Conservation (phyloP, 2,329 filamentous ascomycete species). For the Cryphonectria carpinicola region DNA sequence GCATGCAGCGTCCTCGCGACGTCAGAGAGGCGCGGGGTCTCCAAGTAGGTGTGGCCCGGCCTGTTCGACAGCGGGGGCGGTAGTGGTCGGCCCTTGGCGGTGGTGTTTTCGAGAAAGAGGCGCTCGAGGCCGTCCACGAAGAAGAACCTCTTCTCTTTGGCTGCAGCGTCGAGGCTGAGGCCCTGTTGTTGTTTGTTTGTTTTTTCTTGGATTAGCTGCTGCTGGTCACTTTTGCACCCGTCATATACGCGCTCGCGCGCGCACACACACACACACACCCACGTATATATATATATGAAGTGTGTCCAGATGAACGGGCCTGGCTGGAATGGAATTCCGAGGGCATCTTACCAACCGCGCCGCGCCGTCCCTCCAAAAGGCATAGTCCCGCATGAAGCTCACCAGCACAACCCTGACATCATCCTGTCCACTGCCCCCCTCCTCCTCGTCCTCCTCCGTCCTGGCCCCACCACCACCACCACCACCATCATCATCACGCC, state of each 20-base stretch:
- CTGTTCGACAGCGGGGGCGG: conserved; percentile 18
- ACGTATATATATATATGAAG: background rate
- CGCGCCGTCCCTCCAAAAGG: conserved; percentile 77
- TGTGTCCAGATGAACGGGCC: background rate
- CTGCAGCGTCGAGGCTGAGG: conserved; percentile 68
- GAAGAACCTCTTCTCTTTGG: conserved; percentile 62
- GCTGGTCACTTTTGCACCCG: background rate
- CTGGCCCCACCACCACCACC: conserved; percentile 13
- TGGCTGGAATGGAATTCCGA: background rate
- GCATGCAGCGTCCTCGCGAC: conserved; percentile 45
- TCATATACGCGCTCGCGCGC: too few species aligned
- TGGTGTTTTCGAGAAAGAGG: conserved; percentile 47
- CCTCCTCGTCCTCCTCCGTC: conserved; percentile 33
- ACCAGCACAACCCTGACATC: conserved; percentile 69
- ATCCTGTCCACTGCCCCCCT: conserved; percentile 37
- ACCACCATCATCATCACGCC: background rate
- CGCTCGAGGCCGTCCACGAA: conserved; percentile 77
- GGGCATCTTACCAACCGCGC: conserved; percentile 63
- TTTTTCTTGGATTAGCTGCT: too few species aligned
- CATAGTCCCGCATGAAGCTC: conserved; percentile 78
- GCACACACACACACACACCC: background rate
- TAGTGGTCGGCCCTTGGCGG: conserved; percentile 9
- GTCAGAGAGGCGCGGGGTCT: conserved; percentile 39
- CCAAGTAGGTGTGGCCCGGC: conserved; percentile 35
- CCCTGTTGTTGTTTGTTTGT: conserved; percentile 57